These are phyloP conservation scores for Jamesozyma rosinii DNA, from an alignment of 805 yeast genomes.

Conservation along the genomic window DNA sequence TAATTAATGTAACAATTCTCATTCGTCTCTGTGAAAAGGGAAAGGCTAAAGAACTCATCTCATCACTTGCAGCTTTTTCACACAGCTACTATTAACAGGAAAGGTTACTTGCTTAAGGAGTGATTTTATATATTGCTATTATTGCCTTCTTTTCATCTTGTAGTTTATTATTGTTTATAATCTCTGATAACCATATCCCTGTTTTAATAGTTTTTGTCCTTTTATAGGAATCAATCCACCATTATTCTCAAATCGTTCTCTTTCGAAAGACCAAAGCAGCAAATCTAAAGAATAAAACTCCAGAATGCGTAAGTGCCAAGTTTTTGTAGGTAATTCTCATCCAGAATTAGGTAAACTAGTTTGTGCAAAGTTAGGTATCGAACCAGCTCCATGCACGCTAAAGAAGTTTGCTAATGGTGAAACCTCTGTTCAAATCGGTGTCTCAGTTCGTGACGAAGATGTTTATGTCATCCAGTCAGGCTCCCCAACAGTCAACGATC, in stretches of 20 bases:
- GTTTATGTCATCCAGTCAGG: conserved; percentile 90
- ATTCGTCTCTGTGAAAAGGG: not conserved
- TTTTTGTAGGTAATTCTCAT: conserved; percentile 93
- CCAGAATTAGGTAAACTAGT: conserved; percentile 88
- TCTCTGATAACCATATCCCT: conserved; percentile 1
- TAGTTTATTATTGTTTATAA: not conserved
- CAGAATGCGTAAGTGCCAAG: conserved; percentile 89
- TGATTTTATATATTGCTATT: not conserved
- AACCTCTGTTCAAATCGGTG: conserved; percentile 91
- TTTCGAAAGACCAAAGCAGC: not conserved
- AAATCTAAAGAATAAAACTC: not conserved
- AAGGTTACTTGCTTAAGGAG: no score
- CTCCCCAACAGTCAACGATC: conserved; percentile 79
- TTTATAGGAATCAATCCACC: not conserved
- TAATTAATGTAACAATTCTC: not conserved
- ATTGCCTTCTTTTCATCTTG: not conserved
- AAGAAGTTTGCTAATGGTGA: conserved; percentile 95
- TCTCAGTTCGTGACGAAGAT: conserved; percentile 92
- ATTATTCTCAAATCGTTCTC: not conserved
- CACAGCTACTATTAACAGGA: not conserved
- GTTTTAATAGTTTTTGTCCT: not conserved
- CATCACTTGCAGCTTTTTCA: not conserved
- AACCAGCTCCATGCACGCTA: conserved; percentile 85
- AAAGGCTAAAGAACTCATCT: not conserved
- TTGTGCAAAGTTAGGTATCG: conserved; percentile 83